Base-by-base conservation (phyloP, 1,139 yeast genomes). In the Scheffersomyces illinoinensis region DNA sequence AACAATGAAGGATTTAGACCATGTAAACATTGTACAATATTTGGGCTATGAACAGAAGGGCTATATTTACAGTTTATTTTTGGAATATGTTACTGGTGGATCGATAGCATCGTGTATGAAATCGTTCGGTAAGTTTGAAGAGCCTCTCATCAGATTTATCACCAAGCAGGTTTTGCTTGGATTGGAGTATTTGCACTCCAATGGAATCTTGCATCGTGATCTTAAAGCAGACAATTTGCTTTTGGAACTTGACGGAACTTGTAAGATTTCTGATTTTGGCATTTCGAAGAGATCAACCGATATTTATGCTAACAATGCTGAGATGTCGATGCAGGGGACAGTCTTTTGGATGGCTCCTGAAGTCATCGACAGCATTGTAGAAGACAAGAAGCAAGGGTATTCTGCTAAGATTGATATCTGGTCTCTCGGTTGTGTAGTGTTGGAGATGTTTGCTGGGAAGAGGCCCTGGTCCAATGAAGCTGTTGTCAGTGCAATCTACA, bases 291-390 rank as follows among this genome's bases (percentile, higher is more conserved):
- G 89, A 57, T 90, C 97, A 0, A 84, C 86, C 62, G 95, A 95
- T 70, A 91, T 95, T 51, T 95, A 95, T 72, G 88, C 91, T 26
- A 93, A 95, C 69, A 89, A 91, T 67, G 93, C 97, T 2, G 97
- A 92, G 60, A 91, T 93, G 97, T 93, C 98, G 17, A 77, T 79
- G 74, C 97, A 96, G 74, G 99, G 99, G 21, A 93, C 99, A 0
- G 93, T 96, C 2, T 96, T 93, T 71, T 96, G 99, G 99, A 96
- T 96, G 99, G 99, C 99, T 0, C 99, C 99, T 0, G 99, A 96
- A 71, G 97, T 96, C 61, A 93, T 96, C 58, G 92, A 91, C 69
- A 88, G 88, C 65, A 87, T 86, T 49, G 87, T 86, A 5, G 88
- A 85, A 67, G 90, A 90, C 66, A 89, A 87, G 58, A 90, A 89